Percentiles rank a stretch among this genome's conserved stretches.
Conservation (phyloP, 768 basidiomycete genomes). For the Leccinum variicolor region DNA sequence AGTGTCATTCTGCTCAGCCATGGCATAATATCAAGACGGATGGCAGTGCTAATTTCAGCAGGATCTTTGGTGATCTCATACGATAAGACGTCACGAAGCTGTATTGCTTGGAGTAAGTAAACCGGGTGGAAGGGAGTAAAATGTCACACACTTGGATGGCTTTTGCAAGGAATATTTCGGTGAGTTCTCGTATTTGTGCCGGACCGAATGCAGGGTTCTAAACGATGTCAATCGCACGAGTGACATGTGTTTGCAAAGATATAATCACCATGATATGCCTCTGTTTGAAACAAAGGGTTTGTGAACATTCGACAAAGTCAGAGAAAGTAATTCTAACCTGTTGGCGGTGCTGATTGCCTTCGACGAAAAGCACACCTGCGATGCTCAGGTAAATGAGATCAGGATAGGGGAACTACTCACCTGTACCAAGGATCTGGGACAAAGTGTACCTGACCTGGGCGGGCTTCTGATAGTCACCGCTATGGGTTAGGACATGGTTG, state of each 20-base stretch:
- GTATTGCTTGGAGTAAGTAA: neutral
- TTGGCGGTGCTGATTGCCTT: slow-evolving; percentile 31
- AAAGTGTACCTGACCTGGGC: neutral
- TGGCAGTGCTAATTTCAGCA: neutral
- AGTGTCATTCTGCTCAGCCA: slow-evolving; percentile 36
- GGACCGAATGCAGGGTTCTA: slow-evolving; percentile 65
- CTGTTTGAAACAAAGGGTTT: neutral
- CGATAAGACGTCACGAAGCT: slow-evolving; percentile 45
- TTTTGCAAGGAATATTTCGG: slow-evolving; percentile 54
- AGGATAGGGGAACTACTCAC: neutral
- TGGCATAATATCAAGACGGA: slow-evolving; percentile 28
- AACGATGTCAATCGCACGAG: neutral
- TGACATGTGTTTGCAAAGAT: neutral
- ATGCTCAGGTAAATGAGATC: neutral
- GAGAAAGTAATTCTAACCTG: slow-evolving; percentile 24
- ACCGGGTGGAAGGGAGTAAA: neutral
- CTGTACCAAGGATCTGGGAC: neutral
- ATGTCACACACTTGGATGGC: slow-evolving; percentile 39
- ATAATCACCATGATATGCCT: slow-evolving; percentile 26
- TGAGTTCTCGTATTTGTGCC: slow-evolving; percentile 53
- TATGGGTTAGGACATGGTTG: slow-evolving; percentile 4
- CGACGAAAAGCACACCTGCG: slow-evolving; percentile 1
- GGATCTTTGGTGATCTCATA: slow-evolving; percentile 29
- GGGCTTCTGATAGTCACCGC: slow-evolving; percentile 2
- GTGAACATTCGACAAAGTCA: neutral